A percentile compares a stretch with the other conserved stretches of the same genome.
phyloP scores from a whole-genome alignment of 768 basidiomycete genomes.

The Mycena chlorophos region DNA sequence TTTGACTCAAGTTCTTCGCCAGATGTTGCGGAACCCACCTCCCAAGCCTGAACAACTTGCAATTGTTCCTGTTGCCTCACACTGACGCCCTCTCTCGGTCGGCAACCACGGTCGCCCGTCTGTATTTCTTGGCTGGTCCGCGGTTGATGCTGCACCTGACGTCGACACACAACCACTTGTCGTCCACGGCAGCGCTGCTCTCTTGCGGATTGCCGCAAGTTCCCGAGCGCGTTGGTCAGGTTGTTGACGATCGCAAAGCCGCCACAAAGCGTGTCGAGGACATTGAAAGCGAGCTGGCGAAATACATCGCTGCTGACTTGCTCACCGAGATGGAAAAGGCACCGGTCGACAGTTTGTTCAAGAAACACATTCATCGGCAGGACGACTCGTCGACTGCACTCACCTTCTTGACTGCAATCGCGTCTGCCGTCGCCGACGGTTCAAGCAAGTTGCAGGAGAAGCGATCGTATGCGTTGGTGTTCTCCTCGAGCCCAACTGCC shows the following conservation, averaged over 20 bases:
- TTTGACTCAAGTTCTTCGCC: constrained; percentile 18
- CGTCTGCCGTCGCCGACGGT: constrained; percentile 43
- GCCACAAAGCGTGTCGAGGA: constrained; percentile 70
- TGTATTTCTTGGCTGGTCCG: constrained; percentile 83
- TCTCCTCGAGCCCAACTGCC: constrained; percentile 63
- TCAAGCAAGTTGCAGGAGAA: constrained; percentile 24
- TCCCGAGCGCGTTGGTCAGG: constrained; percentile 65
- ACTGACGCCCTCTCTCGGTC: constrained; percentile 66
- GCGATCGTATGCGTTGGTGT: constrained; percentile 45
- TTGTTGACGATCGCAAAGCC: constrained; percentile 65
- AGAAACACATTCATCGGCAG: constrained; percentile 54
- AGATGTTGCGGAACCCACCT: constrained; percentile 87
- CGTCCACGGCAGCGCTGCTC: constrained; percentile 56
- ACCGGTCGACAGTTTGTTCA: constrained; percentile 34
- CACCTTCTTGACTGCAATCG: constrained; percentile 59
- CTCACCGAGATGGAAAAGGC: constrained; percentile 35
- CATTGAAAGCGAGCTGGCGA: constrained; percentile 65
- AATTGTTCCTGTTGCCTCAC: constrained; percentile 70
- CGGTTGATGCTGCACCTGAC: constrained; percentile 67
- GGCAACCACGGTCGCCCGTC: constrained; percentile 61
- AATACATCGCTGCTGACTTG: constrained; percentile 43
- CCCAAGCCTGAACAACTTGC: constrained; percentile 71
- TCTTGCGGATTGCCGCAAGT: constrained; percentile 69
- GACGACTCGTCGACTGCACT: constrained; percentile 64
- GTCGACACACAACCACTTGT: constrained; percentile 55